Percentiles rank a stretch among this genome's conserved stretches.
Evolutionary conservation across 768 basidiomycete species (phyloP).

Genomic region (Xerocomellus amylosporus): DNA sequence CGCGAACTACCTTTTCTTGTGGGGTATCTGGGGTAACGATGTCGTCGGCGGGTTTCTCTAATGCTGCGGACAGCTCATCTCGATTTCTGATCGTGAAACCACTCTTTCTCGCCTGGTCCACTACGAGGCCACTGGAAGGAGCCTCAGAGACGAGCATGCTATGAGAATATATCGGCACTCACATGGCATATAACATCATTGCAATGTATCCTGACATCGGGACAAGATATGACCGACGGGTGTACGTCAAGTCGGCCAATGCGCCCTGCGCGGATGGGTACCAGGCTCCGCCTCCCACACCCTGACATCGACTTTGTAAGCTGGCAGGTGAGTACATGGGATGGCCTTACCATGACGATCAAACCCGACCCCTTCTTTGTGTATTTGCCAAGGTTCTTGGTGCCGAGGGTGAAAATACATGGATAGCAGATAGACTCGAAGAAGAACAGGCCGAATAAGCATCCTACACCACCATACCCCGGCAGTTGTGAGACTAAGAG

Average conservation of each 20-base stretch:
- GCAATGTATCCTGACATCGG: constrained; percentile 56
- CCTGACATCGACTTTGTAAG: constrained; percentile 28
- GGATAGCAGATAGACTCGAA: constrained; percentile 77
- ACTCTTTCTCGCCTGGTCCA: constrained; percentile 46
- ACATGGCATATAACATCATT: constrained; percentile 59
- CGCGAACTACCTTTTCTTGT: constrained; percentile 12
- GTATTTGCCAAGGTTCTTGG: constrained; percentile 59
- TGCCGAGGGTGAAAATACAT: constrained; percentile 64
- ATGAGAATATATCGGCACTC: constrained; percentile 24
- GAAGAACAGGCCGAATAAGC: constrained; percentile 65
- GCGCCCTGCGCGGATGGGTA: constrained; percentile 60
- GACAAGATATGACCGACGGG: constrained; percentile 57
- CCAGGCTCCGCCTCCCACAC: constrained; percentile 68
- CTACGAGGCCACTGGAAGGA: constrained; percentile 47
- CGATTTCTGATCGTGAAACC: constrained; percentile 51
- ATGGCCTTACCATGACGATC: constrained; percentile 53
- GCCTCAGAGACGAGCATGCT: neutral
- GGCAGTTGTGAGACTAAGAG: constrained; percentile 49
- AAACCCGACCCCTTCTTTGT: constrained; percentile 62
- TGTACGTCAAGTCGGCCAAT: constrained; percentile 48
- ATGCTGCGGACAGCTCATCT: constrained; percentile 36
- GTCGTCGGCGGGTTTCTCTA: neutral
- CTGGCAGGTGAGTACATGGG: neutral
- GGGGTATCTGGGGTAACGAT: neutral
- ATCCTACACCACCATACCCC: constrained; percentile 55